Conservation (phyloP, 371 early-diverging fungal genomes). For the Apophysomyces trapeziformis region DNA sequence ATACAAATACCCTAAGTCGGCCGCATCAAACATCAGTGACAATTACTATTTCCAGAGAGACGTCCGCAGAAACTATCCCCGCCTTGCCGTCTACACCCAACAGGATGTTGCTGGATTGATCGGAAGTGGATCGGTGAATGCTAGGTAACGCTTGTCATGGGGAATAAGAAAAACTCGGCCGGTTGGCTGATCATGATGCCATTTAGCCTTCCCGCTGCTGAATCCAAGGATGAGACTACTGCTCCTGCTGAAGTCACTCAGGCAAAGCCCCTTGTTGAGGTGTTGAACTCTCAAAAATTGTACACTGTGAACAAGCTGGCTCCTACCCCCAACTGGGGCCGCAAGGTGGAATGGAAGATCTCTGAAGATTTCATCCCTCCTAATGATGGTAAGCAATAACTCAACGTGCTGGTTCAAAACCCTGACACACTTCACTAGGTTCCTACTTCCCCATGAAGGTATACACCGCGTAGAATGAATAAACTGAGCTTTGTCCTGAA, state of each 20-base stretch:
- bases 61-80: constrained; percentile 89
- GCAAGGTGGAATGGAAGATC: constrained; percentile 42
- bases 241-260: constrained; percentile 25
- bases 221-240: constrained; percentile 24
- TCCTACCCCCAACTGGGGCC: constrained; percentile 51
- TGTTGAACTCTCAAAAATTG: constrained; percentile 42
- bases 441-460: constrained; percentile 47
- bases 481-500: constrained; percentile 1
- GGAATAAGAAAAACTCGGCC: not conserved
- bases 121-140: constrained; percentile 51
- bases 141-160: constrained; percentile 31
- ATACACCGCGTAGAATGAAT: constrained; percentile 25
- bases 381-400: constrained; percentile 44
- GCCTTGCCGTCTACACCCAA: constrained; percentile 83
- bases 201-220: constrained; percentile 34
- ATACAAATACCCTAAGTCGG: constrained; percentile 57
- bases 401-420: not conserved
- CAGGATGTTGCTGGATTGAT: constrained; percentile 71
- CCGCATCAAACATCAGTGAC: constrained; percentile 69
- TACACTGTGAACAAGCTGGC: constrained; percentile 38
- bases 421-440: constrained; percentile 20
- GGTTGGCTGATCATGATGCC: constrained; percentile 1
- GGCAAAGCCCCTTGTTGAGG: constrained; percentile 48
- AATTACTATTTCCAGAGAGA: constrained; percentile 94
- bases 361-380: constrained; percentile 51